Base-by-base conservation (phyloP, 179 eudicot species). In the Actinidia polygama region DNA sequence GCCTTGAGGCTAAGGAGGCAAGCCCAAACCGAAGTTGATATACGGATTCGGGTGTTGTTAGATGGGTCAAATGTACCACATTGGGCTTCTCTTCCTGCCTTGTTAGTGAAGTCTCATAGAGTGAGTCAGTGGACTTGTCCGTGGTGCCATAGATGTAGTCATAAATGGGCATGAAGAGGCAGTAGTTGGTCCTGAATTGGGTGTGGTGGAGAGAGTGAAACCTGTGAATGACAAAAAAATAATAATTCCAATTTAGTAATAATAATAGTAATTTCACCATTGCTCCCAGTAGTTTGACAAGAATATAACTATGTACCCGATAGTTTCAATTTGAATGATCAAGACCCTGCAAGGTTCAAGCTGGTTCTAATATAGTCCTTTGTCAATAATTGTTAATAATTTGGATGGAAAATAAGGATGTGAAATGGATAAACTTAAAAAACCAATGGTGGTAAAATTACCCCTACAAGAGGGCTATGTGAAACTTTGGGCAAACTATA, bases 131-230 rank as follows among this genome's bases (percentile, higher is more conserved):
- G 1, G 97, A 87, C 79, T 83, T 86, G 88, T 95, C 99, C 90
- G 89, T 80, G 10, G 99, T 94, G 14, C 93, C 95, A 10, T 95
- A 95, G 44, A 95, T 79, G 77, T 91, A 95, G 79, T 95, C 99
- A 53, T 95, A 95, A 51, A 95, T 73, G 12, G 99, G 99, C 99
- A 95, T 95, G 92, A 91, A 95, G 11, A 95, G 87, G 19, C 92
- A 89, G 83, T 91, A 93, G 75, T 95, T 95, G 51, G 99, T 95
- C 75, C 98, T 81, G 36, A 95, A 95, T 73, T 94, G 98, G 10
- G 98, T 95, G 85, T 95, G 98, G 63, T 95, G 98, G 24, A 95
- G 83, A n/a, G 98, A 94, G 84, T 95, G 98, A 80, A 69, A 94
- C 75, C 98, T 94, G 85, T 26, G 50, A 1, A 7, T n/a, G n/a